These are phyloP conservation scores for Thinopyrum elongatum DNA, from an alignment of 176 grass and related monocot genomes.

Conservation along the genomic window DNA sequence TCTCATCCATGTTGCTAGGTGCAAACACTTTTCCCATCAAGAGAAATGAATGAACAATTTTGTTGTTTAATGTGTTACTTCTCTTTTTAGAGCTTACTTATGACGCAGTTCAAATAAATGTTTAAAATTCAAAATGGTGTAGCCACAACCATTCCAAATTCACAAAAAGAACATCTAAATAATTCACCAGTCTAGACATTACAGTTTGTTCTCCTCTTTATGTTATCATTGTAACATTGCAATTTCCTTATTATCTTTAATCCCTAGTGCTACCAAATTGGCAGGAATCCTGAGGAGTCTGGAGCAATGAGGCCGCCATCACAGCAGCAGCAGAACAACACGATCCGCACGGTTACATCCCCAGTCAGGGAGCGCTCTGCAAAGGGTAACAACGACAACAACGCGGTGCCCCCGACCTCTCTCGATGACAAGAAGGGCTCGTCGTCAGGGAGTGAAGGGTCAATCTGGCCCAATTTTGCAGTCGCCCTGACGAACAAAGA, in stretches of 20 bases:
- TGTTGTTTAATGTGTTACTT: not conserved
- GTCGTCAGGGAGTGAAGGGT: slow-evolving; percentile 70
- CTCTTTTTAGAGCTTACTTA: not conserved
- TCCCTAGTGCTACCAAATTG: slow-evolving; percentile 13
- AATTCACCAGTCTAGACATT: not conserved
- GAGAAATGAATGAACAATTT: not conserved
- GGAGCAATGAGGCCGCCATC: slow-evolving; percentile 45
- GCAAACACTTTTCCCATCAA: not conserved
- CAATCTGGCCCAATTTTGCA: slow-evolving; percentile 76
- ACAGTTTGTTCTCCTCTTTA: not conserved
- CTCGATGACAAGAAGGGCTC: slow-evolving; percentile 69
- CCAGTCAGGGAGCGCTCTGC: slow-evolving; percentile 37
- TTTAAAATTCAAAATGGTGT: not conserved
- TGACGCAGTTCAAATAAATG: not conserved
- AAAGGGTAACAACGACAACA: slow-evolving; percentile 37
- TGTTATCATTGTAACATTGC: not conserved
- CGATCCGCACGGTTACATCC: slow-evolving; percentile 19
- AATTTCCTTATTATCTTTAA: slow-evolving; percentile 25
- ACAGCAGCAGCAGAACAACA: slow-evolving; percentile 51
- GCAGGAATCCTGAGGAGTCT: slow-evolving; percentile 60
- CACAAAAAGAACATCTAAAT: not conserved
- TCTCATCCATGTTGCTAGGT: not conserved
- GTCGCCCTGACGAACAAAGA: slow-evolving; percentile 82
- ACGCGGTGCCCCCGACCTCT: slow-evolving; percentile 25
- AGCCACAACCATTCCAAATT: not conserved